Evolutionary conservation across 495 filamentous ascomycete genomes (phyloP), one percentile per base, ranked within the genome.

Genomic region (Penicillium alfredii): DNA sequence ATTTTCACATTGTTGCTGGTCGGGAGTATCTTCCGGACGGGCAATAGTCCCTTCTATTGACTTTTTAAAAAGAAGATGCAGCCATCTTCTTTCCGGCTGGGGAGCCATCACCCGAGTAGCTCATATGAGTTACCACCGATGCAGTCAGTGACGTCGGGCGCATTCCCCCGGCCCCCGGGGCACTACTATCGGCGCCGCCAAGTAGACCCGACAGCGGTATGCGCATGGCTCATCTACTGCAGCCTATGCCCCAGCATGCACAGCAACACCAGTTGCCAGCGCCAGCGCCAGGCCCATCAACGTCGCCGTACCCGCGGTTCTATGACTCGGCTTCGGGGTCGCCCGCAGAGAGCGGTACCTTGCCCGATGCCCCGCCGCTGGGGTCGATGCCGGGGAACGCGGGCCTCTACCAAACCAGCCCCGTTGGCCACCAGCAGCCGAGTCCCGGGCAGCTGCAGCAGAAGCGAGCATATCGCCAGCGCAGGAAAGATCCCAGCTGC

Each of bases 401-500:
- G 31, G 62, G 55, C 26, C 51, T 76, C 32, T 59, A 68, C 21
- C 68, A 70, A 15, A 58, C 69, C 10, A 68, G 68, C 20, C 47
- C 60, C 23, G 48, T 60, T 13, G 58, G 67, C 30, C 68, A 72
- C 40, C 55, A 48, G 4, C 58, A 60, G 15, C 63, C 68, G 33
- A 40, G 40, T 1, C 55, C 57, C 34, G 86, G 89, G 61, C 68
- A 71, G 33, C 37, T 61, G 28, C 66, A 68, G 37, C 90, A 94
- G 65, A 97, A 97, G 59, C 72, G 92, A 51, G 92, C 90, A 5
- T 98, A 97, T 62, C 77, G 92, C 21, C 92, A 98, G 57, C 69
- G 92, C 45, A 74, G 92, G 44, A 98, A 98, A 53, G 92, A 97
- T 54, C 92, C 92, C 10, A 96, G 90, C 56, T 98, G 92, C 62